phyloP scores from a whole-genome alignment of 345 rosid genomes.

The Dovyalis caffra region DNA sequence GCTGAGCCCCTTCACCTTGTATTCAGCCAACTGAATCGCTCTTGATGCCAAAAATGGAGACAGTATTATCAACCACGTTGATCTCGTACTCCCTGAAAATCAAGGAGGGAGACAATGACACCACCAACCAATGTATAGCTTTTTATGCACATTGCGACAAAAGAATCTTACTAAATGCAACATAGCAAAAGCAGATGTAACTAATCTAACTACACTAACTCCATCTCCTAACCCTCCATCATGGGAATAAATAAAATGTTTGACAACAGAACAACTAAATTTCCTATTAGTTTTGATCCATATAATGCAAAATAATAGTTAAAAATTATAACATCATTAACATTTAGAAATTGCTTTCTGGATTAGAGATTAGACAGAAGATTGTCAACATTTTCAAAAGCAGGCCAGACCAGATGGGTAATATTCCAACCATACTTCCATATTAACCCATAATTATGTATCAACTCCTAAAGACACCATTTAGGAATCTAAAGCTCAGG shows the following conservation, averaged over 20 bases:
- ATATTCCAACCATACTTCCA: not conserved
- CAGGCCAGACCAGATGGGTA: not conserved
- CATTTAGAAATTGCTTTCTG: not conserved
- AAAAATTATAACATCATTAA: not conserved
- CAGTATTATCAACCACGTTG: not conserved
- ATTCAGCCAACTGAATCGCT: constrained; percentile 5
- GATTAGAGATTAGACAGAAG: not conserved
- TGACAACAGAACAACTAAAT: not conserved
- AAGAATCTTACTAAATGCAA: not conserved
- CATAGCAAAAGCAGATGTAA: not conserved
- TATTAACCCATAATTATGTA: not conserved
- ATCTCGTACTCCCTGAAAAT: constrained; percentile 30
- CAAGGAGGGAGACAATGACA: not conserved
- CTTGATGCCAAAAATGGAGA: constrained; percentile 6
- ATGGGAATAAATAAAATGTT: not conserved
- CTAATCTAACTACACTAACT: not conserved
- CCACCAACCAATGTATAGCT: too few relatives aligned
- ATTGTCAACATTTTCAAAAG: not conserved
- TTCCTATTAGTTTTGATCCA: not conserved
- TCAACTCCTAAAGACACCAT: not conserved
- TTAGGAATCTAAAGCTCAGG: not conserved
- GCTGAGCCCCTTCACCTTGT: constrained; percentile 4
- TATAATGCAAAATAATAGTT: not conserved
- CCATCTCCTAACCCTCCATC: not conserved
- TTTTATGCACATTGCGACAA: not conserved